These are phyloP conservation scores for Colletotrichum eleusines DNA, from an alignment of 2,329 filamentous ascomycete species.

Conservation along the genomic window DNA sequence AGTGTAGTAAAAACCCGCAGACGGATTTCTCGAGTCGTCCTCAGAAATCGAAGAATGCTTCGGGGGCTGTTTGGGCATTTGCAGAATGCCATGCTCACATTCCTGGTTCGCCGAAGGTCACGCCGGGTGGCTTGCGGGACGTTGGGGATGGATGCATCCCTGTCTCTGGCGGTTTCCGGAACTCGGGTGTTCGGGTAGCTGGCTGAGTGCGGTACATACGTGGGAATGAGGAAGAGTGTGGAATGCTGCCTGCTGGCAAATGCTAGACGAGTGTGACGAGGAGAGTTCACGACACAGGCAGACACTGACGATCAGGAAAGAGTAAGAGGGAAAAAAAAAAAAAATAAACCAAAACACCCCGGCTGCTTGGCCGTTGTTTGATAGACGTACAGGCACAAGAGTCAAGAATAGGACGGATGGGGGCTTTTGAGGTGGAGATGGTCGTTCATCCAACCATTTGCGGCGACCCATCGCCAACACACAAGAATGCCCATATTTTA, in stretches of 20 bases:
- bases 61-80: constrained; percentile 2
- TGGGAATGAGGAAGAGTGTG: neutral
- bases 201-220: constrained; percentile 4
- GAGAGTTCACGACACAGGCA: constrained; percentile 15
- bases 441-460: constrained; percentile 25
- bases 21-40: neutral
- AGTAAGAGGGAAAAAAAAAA: too few relatives aligned
- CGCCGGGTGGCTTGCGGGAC: constrained; percentile 25
- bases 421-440: constrained; percentile 10
- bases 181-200: constrained; percentile 1
- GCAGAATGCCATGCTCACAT: constrained; percentile 33
- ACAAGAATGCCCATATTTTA: neutral
- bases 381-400: constrained; percentile 7
- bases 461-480: constrained; percentile 17
- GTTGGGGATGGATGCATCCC: constrained; percentile 1
- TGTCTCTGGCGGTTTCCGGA: constrained; percentile 4
- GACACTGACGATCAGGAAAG: constrained; percentile 2
- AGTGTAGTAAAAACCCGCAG: neutral
- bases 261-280: constrained; percentile 13
- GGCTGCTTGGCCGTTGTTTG: constrained; percentile 7
- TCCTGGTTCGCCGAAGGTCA: constrained; percentile 12
- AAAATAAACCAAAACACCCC: neutral
- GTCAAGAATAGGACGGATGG: constrained; percentile 17
- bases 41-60: constrained; percentile 10
- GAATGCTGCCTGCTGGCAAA: constrained; percentile 20